phyloP scores from a whole-genome alignment of 345 rosid species.

The Gossypium turneri region DNA sequence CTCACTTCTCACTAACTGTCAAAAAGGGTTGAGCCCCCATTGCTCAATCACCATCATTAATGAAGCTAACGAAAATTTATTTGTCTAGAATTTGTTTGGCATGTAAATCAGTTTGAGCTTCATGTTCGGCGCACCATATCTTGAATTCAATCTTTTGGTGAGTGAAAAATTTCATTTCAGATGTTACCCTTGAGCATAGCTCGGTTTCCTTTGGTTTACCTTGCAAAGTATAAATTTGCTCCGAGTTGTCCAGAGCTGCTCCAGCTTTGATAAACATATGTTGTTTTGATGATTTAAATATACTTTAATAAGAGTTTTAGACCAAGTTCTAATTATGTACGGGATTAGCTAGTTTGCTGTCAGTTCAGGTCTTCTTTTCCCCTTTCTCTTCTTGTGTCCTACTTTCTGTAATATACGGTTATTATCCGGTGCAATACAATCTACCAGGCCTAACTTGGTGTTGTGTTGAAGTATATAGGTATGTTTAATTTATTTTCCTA shows the following conservation, averaged over 20 bases:
- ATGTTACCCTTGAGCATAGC: not conserved
- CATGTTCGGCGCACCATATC: not conserved
- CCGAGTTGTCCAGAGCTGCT: not conserved
- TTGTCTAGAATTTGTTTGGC: not conserved
- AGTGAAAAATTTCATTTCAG: not conserved
- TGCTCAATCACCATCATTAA: not conserved
- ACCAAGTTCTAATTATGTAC: not conserved
- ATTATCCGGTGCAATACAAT: not conserved
- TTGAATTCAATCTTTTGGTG: not conserved
- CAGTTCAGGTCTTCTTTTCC: not conserved
- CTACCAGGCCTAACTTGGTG: no score
- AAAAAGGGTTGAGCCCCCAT: not conserved
- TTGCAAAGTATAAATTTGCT: not conserved
- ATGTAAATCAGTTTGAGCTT: not conserved
- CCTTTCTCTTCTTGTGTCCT: not conserved
- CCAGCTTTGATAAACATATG: not conserved
- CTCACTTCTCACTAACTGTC: constrained; percentile 19
- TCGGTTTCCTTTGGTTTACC: not conserved
- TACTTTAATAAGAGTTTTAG: not conserved
- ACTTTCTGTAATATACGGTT: not conserved
- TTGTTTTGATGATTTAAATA: not conserved
- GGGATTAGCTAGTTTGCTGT: not conserved
- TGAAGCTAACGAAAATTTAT: not conserved
- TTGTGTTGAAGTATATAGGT: no score
- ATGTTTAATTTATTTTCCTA: no score